These are phyloP conservation scores for Neonectria sp. DNA, from an alignment of 2,329 filamentous ascomycete genomes.

Conservation along the genomic window DNA sequence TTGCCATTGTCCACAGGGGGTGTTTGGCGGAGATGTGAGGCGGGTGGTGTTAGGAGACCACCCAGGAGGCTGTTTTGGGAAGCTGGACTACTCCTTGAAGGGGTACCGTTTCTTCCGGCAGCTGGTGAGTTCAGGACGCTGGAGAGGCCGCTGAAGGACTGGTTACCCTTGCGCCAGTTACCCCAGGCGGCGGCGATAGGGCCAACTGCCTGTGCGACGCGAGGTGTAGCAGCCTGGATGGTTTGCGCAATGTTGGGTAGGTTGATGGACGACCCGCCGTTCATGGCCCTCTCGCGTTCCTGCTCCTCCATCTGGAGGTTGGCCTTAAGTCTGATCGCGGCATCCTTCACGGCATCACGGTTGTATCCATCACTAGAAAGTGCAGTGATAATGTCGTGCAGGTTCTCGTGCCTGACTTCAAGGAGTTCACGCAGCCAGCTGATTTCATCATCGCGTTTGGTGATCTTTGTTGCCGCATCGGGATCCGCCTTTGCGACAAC, in stretches of 20 bases:
- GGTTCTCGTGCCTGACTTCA: constrained; percentile 89
- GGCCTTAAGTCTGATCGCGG: constrained; percentile 91
- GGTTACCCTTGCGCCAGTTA: constrained; percentile 86
- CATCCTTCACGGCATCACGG: constrained; percentile 85
- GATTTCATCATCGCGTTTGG: constrained; percentile 95
- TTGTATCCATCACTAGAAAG: constrained; percentile 84
- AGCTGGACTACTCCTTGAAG: constrained; percentile 69
- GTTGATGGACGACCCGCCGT: constrained; percentile 75
- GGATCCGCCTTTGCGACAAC: constrained; percentile 78
- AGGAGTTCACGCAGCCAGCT: constrained; percentile 95
- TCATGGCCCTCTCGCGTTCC: constrained; percentile 88
- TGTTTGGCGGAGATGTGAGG: constrained; percentile 78
- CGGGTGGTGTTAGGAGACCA: constrained; percentile 91
- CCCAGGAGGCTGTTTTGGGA: constrained; percentile 76
- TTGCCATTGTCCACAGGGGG: constrained; percentile 58
- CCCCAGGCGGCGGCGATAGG: constrained; percentile 92
- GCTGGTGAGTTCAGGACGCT: constrained; percentile 62
- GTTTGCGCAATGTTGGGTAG: constrained; percentile 85
- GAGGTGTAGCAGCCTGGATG: constrained; percentile 84
- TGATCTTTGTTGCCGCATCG: constrained; percentile 85
- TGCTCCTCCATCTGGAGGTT: constrained; percentile 99
- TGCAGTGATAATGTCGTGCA: constrained; percentile 90
- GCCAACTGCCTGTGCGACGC: constrained; percentile 86
- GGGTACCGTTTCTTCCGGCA: constrained; percentile 64
- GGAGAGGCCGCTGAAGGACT: constrained; percentile 65